Evolutionary conservation across 305 asterid species (phyloP).

Genomic region (Fraxinus greggii): DNA sequence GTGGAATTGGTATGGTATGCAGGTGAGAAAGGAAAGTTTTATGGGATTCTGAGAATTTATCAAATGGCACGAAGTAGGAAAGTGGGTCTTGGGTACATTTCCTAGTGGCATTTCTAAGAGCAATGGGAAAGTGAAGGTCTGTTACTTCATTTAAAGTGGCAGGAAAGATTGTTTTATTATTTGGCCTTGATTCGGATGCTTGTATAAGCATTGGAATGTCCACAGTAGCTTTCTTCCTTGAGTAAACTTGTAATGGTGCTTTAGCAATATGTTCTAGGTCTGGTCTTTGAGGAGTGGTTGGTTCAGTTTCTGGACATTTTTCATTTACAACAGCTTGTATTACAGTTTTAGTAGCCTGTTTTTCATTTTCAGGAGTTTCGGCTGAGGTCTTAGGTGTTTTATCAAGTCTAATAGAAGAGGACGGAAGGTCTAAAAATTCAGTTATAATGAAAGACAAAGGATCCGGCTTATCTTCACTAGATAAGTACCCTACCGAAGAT

Average conservation of each 20-base stretch:
- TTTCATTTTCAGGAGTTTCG: neutral
- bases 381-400: neutral
- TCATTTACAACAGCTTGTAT: neutral
- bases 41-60: neutral
- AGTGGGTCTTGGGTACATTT: neutral
- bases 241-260: neutral
- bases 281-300: neutral
- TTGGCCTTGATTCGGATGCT: neutral
- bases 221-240: neutral
- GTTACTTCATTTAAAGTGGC: neutral
- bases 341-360: neutral
- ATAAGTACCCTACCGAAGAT: neutral
- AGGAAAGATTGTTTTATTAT: neutral
- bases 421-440: neutral
- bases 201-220: neutral
- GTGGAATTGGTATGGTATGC: neutral
- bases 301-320: neutral
- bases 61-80: neutral
- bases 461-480: neutral
- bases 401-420: neutral
- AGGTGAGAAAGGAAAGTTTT: neutral
- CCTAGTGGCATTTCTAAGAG: neutral
- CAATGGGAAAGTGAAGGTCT: neutral
- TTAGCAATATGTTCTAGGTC: neutral
- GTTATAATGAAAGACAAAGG: neutral